phyloP scores from a whole-genome alignment of 331 rosid species.

The Malus hybrid region DNA sequence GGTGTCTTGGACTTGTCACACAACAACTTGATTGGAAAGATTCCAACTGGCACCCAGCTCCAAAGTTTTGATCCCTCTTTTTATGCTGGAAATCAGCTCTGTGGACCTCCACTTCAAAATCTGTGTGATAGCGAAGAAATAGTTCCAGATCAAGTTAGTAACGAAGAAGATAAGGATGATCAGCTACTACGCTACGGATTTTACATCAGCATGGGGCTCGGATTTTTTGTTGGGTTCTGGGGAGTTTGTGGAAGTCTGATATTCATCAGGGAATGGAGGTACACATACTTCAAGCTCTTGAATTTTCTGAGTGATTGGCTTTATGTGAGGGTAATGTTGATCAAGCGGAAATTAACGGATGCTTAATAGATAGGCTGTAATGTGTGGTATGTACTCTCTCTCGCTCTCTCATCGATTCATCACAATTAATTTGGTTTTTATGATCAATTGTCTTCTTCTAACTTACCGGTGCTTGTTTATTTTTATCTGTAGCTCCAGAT shows the following conservation, averaged over 20 bases:
- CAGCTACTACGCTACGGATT: background rate
- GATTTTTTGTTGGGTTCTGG: background rate
- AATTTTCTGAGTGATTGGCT: background rate
- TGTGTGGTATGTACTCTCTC: too few species aligned
- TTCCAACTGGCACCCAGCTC: constrained; percentile 14
- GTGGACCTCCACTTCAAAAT: background rate
- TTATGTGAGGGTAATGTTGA: too few species aligned
- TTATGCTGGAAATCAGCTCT: background rate
- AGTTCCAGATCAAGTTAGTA: too few species aligned
- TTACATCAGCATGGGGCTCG: background rate
- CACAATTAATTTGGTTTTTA: too few species aligned
- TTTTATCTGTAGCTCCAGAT: too few species aligned
- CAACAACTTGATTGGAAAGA: background rate
- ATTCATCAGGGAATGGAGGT: background rate
- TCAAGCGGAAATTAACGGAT: too few species aligned
- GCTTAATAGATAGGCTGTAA: too few species aligned
- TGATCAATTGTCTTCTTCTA: too few species aligned
- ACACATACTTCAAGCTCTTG: background rate
- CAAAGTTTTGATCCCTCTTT: constrained; percentile 9
- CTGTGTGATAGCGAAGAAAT: too few species aligned
- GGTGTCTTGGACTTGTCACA: background rate
- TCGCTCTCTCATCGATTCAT: too few species aligned
- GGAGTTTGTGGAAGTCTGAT: constrained; percentile 2
- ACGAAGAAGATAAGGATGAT: background rate
- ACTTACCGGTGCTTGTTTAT: too few species aligned